These are phyloP conservation scores for Cichorium intybus DNA, from an alignment of 140 eudicot species.

Conservation along the genomic window DNA sequence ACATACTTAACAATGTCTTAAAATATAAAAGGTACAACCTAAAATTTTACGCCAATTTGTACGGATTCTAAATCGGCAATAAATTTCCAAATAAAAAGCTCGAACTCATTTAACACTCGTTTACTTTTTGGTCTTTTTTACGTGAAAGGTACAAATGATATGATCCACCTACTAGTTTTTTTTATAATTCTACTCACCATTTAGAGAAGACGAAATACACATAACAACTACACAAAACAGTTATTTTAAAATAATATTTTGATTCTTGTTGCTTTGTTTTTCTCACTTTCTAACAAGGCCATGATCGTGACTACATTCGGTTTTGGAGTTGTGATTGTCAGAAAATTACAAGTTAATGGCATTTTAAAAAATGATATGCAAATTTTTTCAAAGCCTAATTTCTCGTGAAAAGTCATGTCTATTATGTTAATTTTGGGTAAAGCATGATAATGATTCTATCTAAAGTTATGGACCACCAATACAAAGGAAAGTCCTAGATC, in stretches of 20 bases:
- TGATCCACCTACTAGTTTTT: neutral
- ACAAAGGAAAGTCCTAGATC: conserved; percentile 9
- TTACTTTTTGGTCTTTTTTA: neutral
- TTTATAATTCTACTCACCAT: neutral
- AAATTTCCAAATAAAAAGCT: no score
- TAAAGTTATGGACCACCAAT: conserved; percentile 33
- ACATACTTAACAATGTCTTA: no score
- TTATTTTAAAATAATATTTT: neutral
- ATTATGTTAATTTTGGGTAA: conserved; percentile 18
- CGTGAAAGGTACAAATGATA: neutral
- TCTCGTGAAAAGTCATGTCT: conserved; percentile 24
- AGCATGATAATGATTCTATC: conserved; percentile 19
- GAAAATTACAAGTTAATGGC: conserved; percentile 2
- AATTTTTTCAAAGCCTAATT: conserved; percentile 18
- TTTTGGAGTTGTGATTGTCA: conserved; percentile 1
- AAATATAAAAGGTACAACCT: no score
- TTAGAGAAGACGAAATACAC: neutral
- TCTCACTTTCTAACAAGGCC: conserved; percentile 1
- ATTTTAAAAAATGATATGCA: neutral
- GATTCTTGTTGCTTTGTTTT: neutral
- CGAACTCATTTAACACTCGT: no score
- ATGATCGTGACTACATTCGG: conserved; percentile 17
- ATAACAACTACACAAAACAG: neutral
- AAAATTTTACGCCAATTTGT: no score
- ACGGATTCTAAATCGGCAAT: no score